These are phyloP conservation scores for Suillus decipiens DNA, from an alignment of 768 basidiomycete genomes.

Conservation along the genomic window DNA sequence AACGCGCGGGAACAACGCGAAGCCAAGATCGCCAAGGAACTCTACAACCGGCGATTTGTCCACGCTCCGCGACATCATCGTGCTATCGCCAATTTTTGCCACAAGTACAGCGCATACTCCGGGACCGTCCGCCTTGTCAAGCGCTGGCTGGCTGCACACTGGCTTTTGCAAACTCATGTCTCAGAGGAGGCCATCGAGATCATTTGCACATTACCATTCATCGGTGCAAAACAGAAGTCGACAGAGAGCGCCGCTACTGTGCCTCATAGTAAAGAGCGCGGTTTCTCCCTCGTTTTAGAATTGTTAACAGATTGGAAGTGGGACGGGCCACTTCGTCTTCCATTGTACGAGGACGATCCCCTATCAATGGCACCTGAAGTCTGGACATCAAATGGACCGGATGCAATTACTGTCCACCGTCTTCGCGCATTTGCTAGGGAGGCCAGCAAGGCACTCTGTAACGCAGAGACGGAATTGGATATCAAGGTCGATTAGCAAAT, in stretches of 20 bases:
- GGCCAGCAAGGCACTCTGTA: conserved; percentile 60
- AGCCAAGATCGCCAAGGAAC: conserved; percentile 55
- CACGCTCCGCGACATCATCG: conserved; percentile 85
- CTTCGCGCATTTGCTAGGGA: conserved; percentile 75
- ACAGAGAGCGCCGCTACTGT: conserved; percentile 43
- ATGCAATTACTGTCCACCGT: conserved; percentile 71
- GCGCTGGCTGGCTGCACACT: conserved; percentile 91
- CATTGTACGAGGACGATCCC: conserved; percentile 53
- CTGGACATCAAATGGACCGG: conserved; percentile 75
- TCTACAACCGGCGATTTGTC: conserved; percentile 72
- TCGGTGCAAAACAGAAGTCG: conserved; percentile 43
- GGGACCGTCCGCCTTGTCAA: conserved; percentile 87
- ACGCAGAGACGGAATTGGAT: conserved; percentile 49
- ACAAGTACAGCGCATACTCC: conserved; percentile 77
- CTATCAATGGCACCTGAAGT: conserved; percentile 30
- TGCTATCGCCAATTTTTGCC: conserved; percentile 75
- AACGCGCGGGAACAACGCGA: conserved; percentile 49
- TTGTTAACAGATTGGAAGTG: conserved; percentile 85
- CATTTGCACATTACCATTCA: conserved; percentile 77
- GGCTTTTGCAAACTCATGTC: conserved; percentile 76
- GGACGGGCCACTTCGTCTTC: conserved; percentile 72
- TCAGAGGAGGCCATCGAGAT: conserved; percentile 82
- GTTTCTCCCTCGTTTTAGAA: conserved; percentile 72
- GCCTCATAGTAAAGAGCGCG: conserved; percentile 78
- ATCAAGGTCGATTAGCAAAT: conserved; percentile 52